Evolutionary conservation across 257 asterid genomes (phyloP), one percentile per base, ranked within the genome.

Genomic region (Plantago elongata): DNA sequence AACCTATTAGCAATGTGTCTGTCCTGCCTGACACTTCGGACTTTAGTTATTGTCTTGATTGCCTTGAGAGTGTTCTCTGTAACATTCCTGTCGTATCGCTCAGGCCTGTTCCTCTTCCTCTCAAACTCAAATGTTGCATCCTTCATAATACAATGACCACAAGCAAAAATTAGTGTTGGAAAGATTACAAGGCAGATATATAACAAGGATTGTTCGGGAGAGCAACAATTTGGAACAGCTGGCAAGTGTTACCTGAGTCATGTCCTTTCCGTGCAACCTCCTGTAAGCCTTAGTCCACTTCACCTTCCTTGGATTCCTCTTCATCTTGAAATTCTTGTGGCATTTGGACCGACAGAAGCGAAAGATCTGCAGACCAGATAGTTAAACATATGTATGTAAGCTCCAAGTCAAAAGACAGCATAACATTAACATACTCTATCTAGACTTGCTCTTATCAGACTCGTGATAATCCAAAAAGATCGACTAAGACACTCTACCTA

Each of bases 211-310:
- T 27, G 60, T 9, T n/a, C n/a, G n/a, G n/a, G n/a, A 7, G 5
- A 0, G 43, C 6, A 4, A 54, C 15, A 22, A 54, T 1, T 54
- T 3, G 40, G 11, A 52, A 18, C 13, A 5, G 5, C 4, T 10
- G 42, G 58, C n/a, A 10, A 22, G 5, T 54, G 13, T 54, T 67
- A 89, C 99, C 95, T 84, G 87, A 51, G 97, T 89, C 97, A 86
- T 92, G 75, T 89, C 99, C 89, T 86, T 91, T 40, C 90, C 95
- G 43, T 84, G 89, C 75, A 84, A 72, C 63, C 90, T 64, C 65
- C 95, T 88, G 78, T 81, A 88, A 50, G 95, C 96, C 78, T 91
- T 91, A 3, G 95, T 91, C 98, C 98, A 91, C 70, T 84, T 79
- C 9, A 91, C 95, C 61, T 91, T 86, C 8, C 95, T 94, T 13